These are phyloP conservation scores for Metschnikowia peoriensis DNA, from an alignment of 805 yeast genomes.

Conservation along the genomic window DNA sequence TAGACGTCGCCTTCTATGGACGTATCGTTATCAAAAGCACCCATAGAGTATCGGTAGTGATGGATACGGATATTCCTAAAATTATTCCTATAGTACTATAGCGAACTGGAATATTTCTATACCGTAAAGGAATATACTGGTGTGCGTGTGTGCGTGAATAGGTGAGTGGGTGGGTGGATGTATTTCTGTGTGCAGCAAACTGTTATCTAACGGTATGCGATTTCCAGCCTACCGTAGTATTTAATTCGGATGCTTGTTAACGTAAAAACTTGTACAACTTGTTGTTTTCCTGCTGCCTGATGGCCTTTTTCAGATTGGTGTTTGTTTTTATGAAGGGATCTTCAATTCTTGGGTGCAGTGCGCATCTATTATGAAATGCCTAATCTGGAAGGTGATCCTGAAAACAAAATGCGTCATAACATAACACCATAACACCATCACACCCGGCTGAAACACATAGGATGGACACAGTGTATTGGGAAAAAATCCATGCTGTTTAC, in stretches of 20 bases:
- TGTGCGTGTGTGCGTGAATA: neutral
- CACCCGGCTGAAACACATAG: neutral
- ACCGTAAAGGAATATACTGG: neutral
- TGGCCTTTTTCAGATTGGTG: constrained; percentile 4
- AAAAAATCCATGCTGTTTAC: too few relatives aligned
- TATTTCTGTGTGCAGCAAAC: neutral
- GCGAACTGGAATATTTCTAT: too few relatives aligned
- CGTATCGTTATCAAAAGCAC: constrained; percentile 26
- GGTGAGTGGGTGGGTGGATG: neutral
- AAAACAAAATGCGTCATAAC: neutral
- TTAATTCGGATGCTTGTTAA: neutral
- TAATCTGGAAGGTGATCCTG: constrained; percentile 4
- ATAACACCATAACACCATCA: neutral
- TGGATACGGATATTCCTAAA: too few relatives aligned
- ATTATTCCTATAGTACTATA: too few relatives aligned
- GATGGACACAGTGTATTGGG: too few relatives aligned
- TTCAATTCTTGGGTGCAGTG: constrained; percentile 6
- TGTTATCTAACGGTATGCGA: too few relatives aligned
- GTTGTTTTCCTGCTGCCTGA: neutral
- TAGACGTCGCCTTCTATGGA: constrained; percentile 57
- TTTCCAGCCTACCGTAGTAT: too few relatives aligned
- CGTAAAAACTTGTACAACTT: neutral
- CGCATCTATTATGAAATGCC: constrained; percentile 11
- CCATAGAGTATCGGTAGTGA: constrained; percentile 7
- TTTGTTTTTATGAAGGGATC: constrained; percentile 8